phyloP scores from a whole-genome alignment of 2,329 filamentous ascomycete genomes.

The Septoria petroselini region DNA sequence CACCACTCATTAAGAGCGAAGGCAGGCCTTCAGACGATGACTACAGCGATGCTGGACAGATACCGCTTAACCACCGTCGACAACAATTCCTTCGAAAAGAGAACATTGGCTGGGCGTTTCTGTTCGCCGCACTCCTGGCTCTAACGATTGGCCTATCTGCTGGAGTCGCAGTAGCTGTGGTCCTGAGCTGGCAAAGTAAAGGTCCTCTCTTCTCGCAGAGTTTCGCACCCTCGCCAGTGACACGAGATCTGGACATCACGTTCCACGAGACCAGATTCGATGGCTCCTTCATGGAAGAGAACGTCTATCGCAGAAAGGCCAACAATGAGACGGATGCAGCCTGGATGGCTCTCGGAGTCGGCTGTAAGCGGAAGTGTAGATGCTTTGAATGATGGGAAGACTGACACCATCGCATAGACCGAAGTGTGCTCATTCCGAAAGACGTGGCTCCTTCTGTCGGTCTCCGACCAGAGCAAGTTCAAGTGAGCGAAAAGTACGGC shows the following conservation, averaged over 20 bases:
- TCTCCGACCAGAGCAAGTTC: constrained; percentile 54
- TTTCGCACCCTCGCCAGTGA: constrained; percentile 20
- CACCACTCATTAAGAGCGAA: constrained; percentile 17
- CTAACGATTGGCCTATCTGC: constrained; percentile 22
- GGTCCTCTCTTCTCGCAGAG: neutral
- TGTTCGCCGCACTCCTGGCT: constrained; percentile 17
- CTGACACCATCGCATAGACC: constrained; percentile 7
- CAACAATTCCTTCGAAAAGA: constrained; percentile 12
- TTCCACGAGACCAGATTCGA: constrained; percentile 47
- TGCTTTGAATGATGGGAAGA: neutral
- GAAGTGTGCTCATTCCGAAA: constrained; percentile 15
- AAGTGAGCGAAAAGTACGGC: constrained; percentile 54
- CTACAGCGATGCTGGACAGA: constrained; percentile 20
- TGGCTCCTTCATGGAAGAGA: constrained; percentile 55
- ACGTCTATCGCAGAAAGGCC: constrained; percentile 51
- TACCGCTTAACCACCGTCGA: neutral
- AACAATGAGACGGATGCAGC: constrained; percentile 51
- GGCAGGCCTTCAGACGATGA: constrained; percentile 15
- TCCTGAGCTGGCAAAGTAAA: constrained; percentile 13
- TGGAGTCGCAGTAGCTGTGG: constrained; percentile 17
- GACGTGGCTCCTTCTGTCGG: constrained; percentile 42
- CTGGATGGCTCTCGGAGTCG: constrained; percentile 54
- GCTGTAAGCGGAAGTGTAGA: constrained; percentile 36
- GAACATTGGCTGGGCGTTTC: constrained; percentile 19
- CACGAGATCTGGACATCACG: constrained; percentile 21